A percentile compares a stretch with the other conserved stretches of the same genome.
phyloP scores from a whole-genome alignment of 2,329 filamentous ascomycete genomes.

The Ceratocystis huliohia region DNA sequence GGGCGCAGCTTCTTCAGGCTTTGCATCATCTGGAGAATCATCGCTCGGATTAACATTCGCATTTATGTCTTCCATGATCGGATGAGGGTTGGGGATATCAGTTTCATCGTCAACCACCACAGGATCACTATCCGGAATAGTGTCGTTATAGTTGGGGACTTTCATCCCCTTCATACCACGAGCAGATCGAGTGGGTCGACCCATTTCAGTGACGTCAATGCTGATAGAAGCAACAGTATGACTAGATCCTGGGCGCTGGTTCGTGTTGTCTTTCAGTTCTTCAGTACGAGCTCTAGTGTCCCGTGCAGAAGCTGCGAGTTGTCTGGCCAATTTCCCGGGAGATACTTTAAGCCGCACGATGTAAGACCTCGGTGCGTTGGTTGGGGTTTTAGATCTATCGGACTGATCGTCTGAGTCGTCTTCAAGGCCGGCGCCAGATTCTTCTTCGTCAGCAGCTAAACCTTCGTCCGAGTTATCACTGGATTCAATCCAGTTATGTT shows the following conservation, averaged over 20 bases:
- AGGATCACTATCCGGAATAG: slow-evolving; percentile 20
- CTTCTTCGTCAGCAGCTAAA: slow-evolving; percentile 36
- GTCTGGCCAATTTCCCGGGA: slow-evolving; percentile 25
- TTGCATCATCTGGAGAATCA: background rate
- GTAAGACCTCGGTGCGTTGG: slow-evolving; percentile 20
- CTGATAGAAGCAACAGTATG: slow-evolving; percentile 39
- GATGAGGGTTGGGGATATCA: slow-evolving; percentile 24
- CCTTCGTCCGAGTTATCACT: slow-evolving; percentile 18
- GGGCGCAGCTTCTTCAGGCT: background rate
- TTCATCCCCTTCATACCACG: slow-evolving; percentile 41
- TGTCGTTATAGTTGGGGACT: slow-evolving; percentile 17
- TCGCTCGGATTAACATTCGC: slow-evolving; percentile 24
- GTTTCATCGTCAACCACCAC: slow-evolving; percentile 21
- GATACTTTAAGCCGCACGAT: slow-evolving; percentile 36
- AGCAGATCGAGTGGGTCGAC: slow-evolving; percentile 33
- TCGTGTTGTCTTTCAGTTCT: slow-evolving; percentile 41
- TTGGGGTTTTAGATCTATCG: slow-evolving; percentile 24
- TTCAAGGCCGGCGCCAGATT: slow-evolving; percentile 27
- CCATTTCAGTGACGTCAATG: slow-evolving; percentile 22
- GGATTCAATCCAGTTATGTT: slow-evolving; percentile 18
- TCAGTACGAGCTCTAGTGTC: slow-evolving; percentile 42
- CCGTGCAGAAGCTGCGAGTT: slow-evolving; percentile 31
- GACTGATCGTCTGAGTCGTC: slow-evolving; percentile 26
- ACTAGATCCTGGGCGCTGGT: slow-evolving; percentile 50
- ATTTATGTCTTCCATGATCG: slow-evolving; percentile 25